phyloP scores from a whole-genome alignment of 495 filamentous ascomycete genomes.

The Articulospora tetracladia region DNA sequence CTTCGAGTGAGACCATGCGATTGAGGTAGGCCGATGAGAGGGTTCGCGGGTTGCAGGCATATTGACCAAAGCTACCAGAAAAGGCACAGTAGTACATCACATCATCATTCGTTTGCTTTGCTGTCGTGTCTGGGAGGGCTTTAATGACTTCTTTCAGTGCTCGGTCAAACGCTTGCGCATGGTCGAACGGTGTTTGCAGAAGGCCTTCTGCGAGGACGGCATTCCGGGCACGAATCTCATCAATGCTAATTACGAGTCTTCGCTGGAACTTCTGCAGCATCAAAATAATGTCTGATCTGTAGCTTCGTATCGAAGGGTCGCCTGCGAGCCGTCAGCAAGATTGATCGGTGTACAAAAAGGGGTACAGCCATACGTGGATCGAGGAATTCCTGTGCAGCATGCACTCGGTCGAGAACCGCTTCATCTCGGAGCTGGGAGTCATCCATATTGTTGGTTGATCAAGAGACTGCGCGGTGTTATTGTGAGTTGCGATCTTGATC shows the following conservation, averaged over 20 bases:
- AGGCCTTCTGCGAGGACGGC: constrained; percentile 85
- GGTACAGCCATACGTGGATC: constrained; percentile 64
- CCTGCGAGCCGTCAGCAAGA: constrained; percentile 17
- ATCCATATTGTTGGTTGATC: constrained; percentile 53
- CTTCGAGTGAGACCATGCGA: constrained; percentile 94
- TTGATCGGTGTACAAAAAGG: background rate
- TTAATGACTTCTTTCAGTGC: constrained; percentile 86
- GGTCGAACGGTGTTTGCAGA: constrained; percentile 84
- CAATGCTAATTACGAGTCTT: constrained; percentile 80
- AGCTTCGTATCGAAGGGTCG: constrained; percentile 62
- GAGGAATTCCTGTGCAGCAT: constrained; percentile 77
- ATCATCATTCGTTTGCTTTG: constrained; percentile 46
- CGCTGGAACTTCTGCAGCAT: constrained; percentile 88
- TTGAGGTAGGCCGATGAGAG: constrained; percentile 85
- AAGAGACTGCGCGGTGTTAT: background rate
- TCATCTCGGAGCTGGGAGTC: constrained; percentile 73
- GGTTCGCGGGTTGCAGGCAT: constrained; percentile 90
- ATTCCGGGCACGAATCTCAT: constrained; percentile 90
- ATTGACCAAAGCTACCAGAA: constrained; percentile 91
- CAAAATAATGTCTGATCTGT: constrained; percentile 80
- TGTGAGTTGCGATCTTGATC: background rate
- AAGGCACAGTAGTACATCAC: constrained; percentile 89
- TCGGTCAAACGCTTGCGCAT: constrained; percentile 76
- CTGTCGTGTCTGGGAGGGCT: constrained; percentile 59
- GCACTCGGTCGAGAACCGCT: constrained; percentile 73